Base-by-base conservation (phyloP, 176 grass and related monocot species). In the Typha latifolia region DNA sequence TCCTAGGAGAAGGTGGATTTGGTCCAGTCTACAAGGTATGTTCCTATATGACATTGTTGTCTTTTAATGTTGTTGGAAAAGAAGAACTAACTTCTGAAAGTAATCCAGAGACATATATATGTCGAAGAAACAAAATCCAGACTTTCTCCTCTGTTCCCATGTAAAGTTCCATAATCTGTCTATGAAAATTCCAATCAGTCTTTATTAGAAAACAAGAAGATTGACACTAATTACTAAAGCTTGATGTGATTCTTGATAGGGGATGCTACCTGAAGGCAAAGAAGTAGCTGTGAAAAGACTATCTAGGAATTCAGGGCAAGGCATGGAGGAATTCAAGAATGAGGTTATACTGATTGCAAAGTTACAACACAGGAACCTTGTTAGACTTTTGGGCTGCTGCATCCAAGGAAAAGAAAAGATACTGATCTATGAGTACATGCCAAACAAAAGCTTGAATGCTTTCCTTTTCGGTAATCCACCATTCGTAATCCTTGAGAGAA, bases 1-100 rank as follows among this genome's bases (percentile, higher is more conserved):
- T 85, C 69, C 88, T 96, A 20, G 92, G 92, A 12, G 78, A 91
- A 74, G 92, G 92, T 53, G 92, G 92, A 14, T 96, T 96, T 66
- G 92, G 92, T 26, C 75, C 65, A 4, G 92, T 96, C 27, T 96
- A 91, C 85, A 96, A 96, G 91, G 88, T 87, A 57, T 19, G 11
- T 57, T 18, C 52, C 15, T 20, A 1, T 57, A 18, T 57, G 52
- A 18, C 19, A 21, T 20, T 57, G 52, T 57, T 57, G n/a, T 21
- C 8, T 57, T 57, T 19, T 20, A 57, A 15, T 15, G 3, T 20
- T 43, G 34, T 7, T n/a, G n/a, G n/a, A n/a, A n/a, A n/a, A n/a
- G n/a, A n/a, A n/a, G n/a, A n/a, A n/a, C n/a, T n/a, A n/a, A n/a
- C n/a, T n/a, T 21, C 9, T 19, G 19, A n/a, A 57, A 29, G 27